Conservation (phyloP, 495 filamentous ascomycete species). For the Neurospora sp. region DNA sequence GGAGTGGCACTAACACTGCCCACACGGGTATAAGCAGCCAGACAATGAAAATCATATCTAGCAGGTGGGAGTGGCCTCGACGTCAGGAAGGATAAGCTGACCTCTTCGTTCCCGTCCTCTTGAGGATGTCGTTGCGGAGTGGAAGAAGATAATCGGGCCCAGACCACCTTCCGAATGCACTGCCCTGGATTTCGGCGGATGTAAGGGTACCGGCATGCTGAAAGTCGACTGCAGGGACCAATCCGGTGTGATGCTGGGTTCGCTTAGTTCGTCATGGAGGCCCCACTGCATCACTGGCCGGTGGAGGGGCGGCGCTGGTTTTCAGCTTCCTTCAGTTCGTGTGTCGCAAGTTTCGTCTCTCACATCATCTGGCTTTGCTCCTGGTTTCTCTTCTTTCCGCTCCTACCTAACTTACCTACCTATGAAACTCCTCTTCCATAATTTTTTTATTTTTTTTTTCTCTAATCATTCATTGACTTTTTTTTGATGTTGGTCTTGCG, state of each 20-base stretch:
- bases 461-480: neutral
- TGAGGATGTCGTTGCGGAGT: neutral
- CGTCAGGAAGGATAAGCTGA: neutral
- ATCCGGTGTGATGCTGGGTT: neutral
- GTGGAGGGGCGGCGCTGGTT: neutral
- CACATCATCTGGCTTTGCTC: neutral
- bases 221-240: neutral
- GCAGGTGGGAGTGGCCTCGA: neutral
- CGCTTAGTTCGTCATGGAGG: neutral
- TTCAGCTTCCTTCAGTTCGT: neutral
- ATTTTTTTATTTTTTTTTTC: no score
- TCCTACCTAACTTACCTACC: neutral
- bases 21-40: no score
- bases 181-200: neutral
- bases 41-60: neutral
- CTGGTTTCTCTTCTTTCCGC: neutral
- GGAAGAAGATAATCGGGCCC: neutral
- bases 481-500: neutral
- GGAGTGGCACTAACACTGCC: neutral
- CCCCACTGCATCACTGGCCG: neutral
- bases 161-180: neutral
- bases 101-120: neutral
- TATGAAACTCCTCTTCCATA: neutral
- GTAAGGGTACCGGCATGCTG: neutral
- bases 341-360: neutral